These are phyloP conservation scores for Boletus sensibilis DNA, from an alignment of 768 basidiomycete genomes.

Conservation along the genomic window DNA sequence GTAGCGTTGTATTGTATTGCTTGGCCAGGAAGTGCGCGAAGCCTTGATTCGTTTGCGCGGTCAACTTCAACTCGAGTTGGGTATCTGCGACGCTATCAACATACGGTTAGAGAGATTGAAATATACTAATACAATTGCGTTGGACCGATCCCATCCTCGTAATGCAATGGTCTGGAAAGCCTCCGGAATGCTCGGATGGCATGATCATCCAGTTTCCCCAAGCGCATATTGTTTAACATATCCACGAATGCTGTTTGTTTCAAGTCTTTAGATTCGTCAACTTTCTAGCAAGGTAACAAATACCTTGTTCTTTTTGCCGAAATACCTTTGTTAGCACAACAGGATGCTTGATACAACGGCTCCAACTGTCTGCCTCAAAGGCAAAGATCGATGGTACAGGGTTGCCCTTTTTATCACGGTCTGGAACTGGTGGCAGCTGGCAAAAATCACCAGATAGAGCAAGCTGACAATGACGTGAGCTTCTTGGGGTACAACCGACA, in stretches of 20 bases:
- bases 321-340: conserved; percentile 72
- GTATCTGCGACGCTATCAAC: conserved; percentile 44
- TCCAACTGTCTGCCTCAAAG: conserved; percentile 81
- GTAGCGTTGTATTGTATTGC: conserved; percentile 41
- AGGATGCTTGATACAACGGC: conserved; percentile 55
- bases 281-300: conserved; percentile 2
- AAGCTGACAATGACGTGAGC: conserved; percentile 45
- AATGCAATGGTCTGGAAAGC: conserved; percentile 57
- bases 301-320: conserved; percentile 81
- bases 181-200: conserved; percentile 48
- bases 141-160: conserved; percentile 74
- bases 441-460: conserved; percentile 88
- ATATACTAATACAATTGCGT: conserved; percentile 64
- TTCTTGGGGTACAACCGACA: background rate
- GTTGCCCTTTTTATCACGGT: conserved; percentile 46
- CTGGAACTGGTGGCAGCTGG: conserved; percentile 81
- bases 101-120: background rate
- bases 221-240: conserved; percentile 87
- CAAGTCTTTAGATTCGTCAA: background rate
- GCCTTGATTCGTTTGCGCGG: conserved; percentile 55
- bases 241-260: conserved; percentile 59
- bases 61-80: conserved; percentile 74
- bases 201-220: conserved; percentile 54
- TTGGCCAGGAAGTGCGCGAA: conserved; percentile 42
- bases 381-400: conserved; percentile 59